Evolutionary conservation across 805 yeast genomes (phyloP).

Genomic region (Candida easanensis): DNA sequence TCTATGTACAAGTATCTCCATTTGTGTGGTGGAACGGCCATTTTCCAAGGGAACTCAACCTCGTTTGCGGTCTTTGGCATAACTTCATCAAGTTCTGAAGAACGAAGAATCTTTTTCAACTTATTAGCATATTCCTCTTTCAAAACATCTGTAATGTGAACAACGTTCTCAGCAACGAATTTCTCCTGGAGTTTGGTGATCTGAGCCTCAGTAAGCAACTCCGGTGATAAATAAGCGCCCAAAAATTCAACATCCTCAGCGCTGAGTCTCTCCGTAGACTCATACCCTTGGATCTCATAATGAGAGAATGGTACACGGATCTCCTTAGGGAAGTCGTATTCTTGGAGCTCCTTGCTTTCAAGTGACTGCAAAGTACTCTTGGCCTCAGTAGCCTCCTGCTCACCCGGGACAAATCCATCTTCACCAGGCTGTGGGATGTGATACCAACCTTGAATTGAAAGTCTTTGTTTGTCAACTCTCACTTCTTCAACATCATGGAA

Average conservation of each 20-base stretch:
- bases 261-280: constrained; percentile 24
- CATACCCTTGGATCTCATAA: constrained; percentile 36
- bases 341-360: constrained; percentile 72
- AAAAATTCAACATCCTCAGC: constrained; percentile 49
- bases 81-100: constrained; percentile 55
- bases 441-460: constrained; percentile 98
- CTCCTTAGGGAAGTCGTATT: constrained; percentile 78
- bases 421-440: constrained; percentile 96
- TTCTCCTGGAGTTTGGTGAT: constrained; percentile 42
- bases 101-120: constrained; percentile 48
- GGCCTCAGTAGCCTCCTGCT: constrained; percentile 74
- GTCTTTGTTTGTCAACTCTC: constrained; percentile 80
- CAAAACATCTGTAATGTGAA: constrained; percentile 65
- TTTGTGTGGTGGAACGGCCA: constrained; percentile 92
- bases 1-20: constrained; percentile 83
- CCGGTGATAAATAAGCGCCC: constrained; percentile 51
- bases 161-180: constrained; percentile 66
- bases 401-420: constrained; percentile 78
- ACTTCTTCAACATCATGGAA: constrained; percentile 99
- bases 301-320: constrained; percentile 41
- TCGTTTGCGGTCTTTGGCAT: constrained; percentile 58
- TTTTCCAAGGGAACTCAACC: constrained; percentile 74
- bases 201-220: constrained; percentile 40
- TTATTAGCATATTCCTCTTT: constrained; percentile 48
- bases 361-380: constrained; percentile 75